Percentiles rank a stretch among this genome's conserved stretches.
phyloP scores from a whole-genome alignment of 768 basidiomycete genomes.

The Kwoniella sp. region DNA sequence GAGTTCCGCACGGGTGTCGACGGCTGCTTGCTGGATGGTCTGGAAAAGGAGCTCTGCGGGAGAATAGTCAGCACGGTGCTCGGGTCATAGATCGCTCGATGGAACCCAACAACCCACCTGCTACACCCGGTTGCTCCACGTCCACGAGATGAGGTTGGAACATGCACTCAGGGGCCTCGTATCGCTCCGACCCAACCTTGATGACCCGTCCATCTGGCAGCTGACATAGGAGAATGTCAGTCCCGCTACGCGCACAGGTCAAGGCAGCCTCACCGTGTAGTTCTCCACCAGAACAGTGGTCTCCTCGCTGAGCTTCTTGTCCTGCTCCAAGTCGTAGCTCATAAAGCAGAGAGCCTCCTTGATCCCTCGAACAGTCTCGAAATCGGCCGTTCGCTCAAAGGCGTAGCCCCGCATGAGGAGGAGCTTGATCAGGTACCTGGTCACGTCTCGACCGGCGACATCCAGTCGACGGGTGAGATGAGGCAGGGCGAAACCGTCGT shows the following conservation, averaged over 20 bases:
- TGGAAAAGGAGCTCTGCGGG: slow-evolving; percentile 86
- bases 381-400: slow-evolving; percentile 98
- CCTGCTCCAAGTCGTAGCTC: slow-evolving; percentile 95
- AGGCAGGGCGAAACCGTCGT: slow-evolving; percentile 91
- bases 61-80: slow-evolving; percentile 3
- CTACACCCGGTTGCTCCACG: slow-evolving; percentile 91
- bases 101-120: slow-evolving; percentile 59
- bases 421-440: slow-evolving; percentile 98
- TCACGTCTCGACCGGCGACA: slow-evolving; percentile 97
- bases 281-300: slow-evolving; percentile 93
- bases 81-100: background rate
- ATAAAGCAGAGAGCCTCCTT: slow-evolving; percentile 99
- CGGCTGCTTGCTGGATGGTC: slow-evolving; percentile 84
- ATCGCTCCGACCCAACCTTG: slow-evolving; percentile 96
- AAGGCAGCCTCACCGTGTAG: slow-evolving; percentile 68
- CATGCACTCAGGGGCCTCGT: slow-evolving; percentile 99
- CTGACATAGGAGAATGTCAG: slow-evolving; percentile 50
- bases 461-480: slow-evolving; percentile 91
- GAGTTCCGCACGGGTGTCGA: slow-evolving; percentile 81
- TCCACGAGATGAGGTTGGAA: slow-evolving; percentile 99
- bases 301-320: slow-evolving; percentile 87
- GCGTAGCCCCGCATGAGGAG: slow-evolving; percentile 99
- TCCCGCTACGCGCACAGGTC: background rate
- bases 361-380: slow-evolving; percentile 97
- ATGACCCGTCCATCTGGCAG: slow-evolving; percentile 92